Evolutionary conservation across 2,329 filamentous ascomycete genomes (phyloP).

Genomic region (Botrytis hyacinthi): DNA sequence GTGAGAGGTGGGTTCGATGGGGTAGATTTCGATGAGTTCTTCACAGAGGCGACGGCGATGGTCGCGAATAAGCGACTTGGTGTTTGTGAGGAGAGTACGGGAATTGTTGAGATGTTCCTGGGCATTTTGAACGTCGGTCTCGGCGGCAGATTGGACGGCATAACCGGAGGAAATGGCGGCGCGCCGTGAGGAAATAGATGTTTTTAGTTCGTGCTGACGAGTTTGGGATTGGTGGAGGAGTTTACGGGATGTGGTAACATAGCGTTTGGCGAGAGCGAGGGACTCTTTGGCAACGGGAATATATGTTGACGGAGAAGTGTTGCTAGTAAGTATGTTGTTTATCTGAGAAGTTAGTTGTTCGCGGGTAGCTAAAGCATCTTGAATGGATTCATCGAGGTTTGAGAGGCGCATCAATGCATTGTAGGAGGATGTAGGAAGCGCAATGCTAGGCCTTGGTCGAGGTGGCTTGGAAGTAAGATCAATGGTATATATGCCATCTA

Average conservation of each 20-base stretch:
- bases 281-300: slow-evolving; percentile 51
- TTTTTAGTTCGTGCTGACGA: slow-evolving; percentile 64
- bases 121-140: slow-evolving; percentile 61
- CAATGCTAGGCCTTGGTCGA: slow-evolving; percentile 50
- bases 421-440: slow-evolving; percentile 71
- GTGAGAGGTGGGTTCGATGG: slow-evolving; percentile 65
- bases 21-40: slow-evolving; percentile 75
- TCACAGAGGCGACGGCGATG: slow-evolving; percentile 87
- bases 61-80: slow-evolving; percentile 68
- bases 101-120: slow-evolving; percentile 57
- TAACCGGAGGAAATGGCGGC: slow-evolving; percentile 66
- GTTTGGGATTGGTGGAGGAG: slow-evolving; percentile 60
- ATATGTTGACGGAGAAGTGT: slow-evolving; percentile 42
- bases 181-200: slow-evolving; percentile 63
- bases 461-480: slow-evolving; percentile 55
- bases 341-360: slow-evolving; percentile 77
- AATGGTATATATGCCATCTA: slow-evolving; percentile 82
- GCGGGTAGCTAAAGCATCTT: slow-evolving; percentile 79
- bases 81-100: slow-evolving; percentile 53
- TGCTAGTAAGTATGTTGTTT: slow-evolving; percentile 52
- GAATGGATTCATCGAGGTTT: slow-evolving; percentile 85
- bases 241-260: slow-evolving; percentile 63
- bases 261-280: slow-evolving; percentile 48
- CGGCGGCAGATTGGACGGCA: slow-evolving; percentile 55
- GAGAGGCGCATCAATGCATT: slow-evolving; percentile 83